These are phyloP conservation scores for Nicotiana benthamiana DNA, from an alignment of 257 asterid genomes.

Conservation along the genomic window DNA sequence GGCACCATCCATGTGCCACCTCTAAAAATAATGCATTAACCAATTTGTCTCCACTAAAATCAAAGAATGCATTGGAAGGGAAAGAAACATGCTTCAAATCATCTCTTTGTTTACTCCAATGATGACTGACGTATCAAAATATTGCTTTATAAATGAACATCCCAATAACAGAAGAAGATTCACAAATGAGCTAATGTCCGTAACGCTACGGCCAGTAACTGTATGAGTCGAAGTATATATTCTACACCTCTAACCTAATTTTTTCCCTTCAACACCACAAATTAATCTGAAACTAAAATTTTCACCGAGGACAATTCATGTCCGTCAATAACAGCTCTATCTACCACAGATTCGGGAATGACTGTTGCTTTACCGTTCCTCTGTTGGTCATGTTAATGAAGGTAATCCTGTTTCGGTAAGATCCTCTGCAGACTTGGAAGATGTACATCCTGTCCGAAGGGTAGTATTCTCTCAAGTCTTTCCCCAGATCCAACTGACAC, in stretches of 20 bases:
- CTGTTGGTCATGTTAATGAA: conserved; percentile 3
- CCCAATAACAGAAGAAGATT: not conserved
- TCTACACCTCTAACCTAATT: not conserved
- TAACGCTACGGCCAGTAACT: not conserved
- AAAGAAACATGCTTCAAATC: not conserved
- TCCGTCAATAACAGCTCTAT: conserved; percentile 25
- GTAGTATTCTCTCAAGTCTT: not conserved
- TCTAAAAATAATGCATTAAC: not conserved
- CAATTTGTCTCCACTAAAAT: not conserved
- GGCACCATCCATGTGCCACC: not conserved
- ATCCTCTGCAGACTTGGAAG: not conserved
- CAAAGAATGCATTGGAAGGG: not conserved
- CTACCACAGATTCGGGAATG: conserved; percentile 22
- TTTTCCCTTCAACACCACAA: not conserved
- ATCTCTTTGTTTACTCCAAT: not conserved
- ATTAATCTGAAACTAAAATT: not conserved
- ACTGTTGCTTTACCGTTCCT: conserved; percentile 9
- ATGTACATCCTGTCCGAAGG: not conserved
- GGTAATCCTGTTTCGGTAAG: conserved; percentile 2
- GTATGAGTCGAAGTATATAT: not conserved
- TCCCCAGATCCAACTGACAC: not conserved
- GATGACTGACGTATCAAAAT: not conserved
- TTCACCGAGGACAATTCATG: conserved; percentile 20
- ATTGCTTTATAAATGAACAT: not conserved
- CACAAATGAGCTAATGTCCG: not conserved